These are phyloP conservation scores for Mytilinidion resinicola DNA, from an alignment of 495 filamentous ascomycete species.

Conservation along the genomic window DNA sequence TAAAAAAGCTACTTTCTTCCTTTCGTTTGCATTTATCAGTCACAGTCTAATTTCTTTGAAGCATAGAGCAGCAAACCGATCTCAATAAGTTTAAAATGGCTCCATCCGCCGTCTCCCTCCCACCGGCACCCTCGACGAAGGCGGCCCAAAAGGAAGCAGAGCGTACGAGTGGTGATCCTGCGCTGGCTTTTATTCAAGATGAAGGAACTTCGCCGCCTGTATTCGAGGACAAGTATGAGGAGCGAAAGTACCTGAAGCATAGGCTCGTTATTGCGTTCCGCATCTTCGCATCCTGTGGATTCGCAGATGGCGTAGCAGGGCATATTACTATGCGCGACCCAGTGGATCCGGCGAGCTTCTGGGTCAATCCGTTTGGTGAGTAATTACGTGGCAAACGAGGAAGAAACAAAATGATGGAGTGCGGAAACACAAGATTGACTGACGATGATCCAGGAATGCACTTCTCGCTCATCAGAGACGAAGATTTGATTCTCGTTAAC, in stretches of 20 bases:
- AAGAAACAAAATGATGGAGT: background rate
- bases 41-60: too few species aligned
- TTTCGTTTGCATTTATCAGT: too few species aligned
- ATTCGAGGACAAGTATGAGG: conserved; percentile 51
- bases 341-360: conserved; percentile 15
- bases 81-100: background rate
- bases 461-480: conserved; percentile 48
- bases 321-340: conserved; percentile 53
- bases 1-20: too few species aligned
- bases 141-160: background rate
- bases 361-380: too few species aligned
- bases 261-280: conserved; percentile 68
- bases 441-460: conserved; percentile 31
- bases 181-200: conserved; percentile 10
- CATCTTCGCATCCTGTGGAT: conserved; percentile 62
- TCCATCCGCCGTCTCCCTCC: conserved; percentile 8
- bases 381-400: background rate
- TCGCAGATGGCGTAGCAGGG: conserved; percentile 64
- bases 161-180: background rate
- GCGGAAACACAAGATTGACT: too few species aligned
- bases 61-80: too few species aligned
- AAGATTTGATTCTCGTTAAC: conserved; percentile 52
- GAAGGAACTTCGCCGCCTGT: conserved; percentile 9
- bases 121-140: background rate
- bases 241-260: conserved; percentile 63